Evolutionary conservation across 768 basidiomycete species (phyloP), one percentile per base, ranked within the genome.

Genomic region (Amanita molliuscula): DNA sequence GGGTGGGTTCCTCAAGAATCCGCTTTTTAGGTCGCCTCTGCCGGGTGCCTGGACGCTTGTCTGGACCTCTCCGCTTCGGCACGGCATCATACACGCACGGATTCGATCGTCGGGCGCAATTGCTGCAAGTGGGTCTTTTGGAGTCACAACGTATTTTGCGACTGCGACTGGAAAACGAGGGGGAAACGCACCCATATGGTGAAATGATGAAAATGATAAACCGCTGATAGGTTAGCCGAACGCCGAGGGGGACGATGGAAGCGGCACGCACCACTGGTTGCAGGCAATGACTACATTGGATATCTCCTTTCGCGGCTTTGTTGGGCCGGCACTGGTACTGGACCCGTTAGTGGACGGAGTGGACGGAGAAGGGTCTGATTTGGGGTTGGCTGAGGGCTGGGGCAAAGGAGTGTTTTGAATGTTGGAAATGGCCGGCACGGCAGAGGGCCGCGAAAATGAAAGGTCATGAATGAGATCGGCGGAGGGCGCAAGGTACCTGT

Each of bases 121-220:
- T 90, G 71, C 82, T 78, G 71, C 88, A 90, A 50, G 75, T 72
- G 55, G 88, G 88, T 61, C 87, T 74, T 29, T 79, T 84, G 51
- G 87, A 89, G 65, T 89, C 88, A 71, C 88, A 90, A 53, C 83
- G 80, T 59, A 89, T 88, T 74, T 90, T 90, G 63, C 88, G 78
- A 54, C 79, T 76, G 57, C 87, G 88, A 66, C 88, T 89, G 69
- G 62, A 59, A 55, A 43, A 33, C 9, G 53, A 64, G 61, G 62
- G 61, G 53, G 62, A 56, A 58, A 65, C 59, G 55, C 62, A 58
- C 59, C 56, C 56, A 56, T 28, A 7, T 16, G 35, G 16, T 36
- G 35, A 40, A 68, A 53, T 67, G 63, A 59, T 46, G 29, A 25
- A 26, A 37, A 8, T 15, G 35, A 35, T 35, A 46, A 29, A 62